Evolutionary conservation across 805 yeast genomes (phyloP), one percentile per base, ranked within the genome.

Genomic region (Spathaspora girioi): DNA sequence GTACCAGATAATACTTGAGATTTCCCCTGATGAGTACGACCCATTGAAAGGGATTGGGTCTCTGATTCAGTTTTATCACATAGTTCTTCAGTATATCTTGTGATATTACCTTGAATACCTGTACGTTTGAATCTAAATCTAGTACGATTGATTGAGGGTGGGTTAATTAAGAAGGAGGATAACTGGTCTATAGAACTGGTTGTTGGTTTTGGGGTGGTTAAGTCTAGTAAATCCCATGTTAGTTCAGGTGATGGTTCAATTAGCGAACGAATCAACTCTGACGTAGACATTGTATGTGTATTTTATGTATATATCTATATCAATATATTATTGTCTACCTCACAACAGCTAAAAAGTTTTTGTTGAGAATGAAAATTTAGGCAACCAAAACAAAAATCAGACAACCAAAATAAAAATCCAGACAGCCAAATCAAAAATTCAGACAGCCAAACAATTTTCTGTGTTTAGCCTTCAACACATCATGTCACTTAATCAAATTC

Each of bases 61-160:
- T 91, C 80, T 43, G 80, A 80, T 8, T 84, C 82, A 49, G 69
- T 69, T 52, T 85, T 84, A 15, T 81, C 78, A 26, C 67, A 74
- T 11, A 71, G 51, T 49, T 79, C 82, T 65, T 92, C 96, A 38
- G 78, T 70, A 56, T 82, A 84, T 0, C 81, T 76, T 1, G 69
- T 68, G n/a, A 93, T 83, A 3, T 68, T 60, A 12, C 97, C 97
- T 1, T 77, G 76, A 5, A 94, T 77, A 1, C 98, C 98, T 6
- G 71, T 64, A 60, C 99, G 77, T 53, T 81, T 81, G 67, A 89
- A 87, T 48, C 87, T 74, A 49, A 84, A 77, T 0, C 82, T 70
- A 0, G 94, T 82, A 54, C 96, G 78, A 12, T 81, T 78, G 14
- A 84, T 74, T 3, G 83, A 72, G 3, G 75, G 71, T 0, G 98